phyloP scores from a whole-genome alignment of 768 basidiomycete genomes.

The Mycena venus region DNA sequence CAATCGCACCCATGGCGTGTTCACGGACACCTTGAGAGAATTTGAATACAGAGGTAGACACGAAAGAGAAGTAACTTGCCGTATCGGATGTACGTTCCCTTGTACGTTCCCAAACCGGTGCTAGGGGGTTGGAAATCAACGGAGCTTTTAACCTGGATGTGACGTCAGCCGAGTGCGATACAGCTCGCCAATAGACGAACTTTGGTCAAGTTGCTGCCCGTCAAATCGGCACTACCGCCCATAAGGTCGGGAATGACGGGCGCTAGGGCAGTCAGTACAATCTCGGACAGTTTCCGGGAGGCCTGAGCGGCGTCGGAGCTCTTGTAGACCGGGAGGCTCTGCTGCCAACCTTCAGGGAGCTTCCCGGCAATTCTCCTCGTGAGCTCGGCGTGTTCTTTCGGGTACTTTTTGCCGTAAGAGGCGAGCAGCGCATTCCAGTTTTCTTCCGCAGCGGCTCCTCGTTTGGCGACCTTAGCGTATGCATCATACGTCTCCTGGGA shows the following conservation, averaged over 20 bases:
- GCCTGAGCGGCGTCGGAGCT: constrained; percentile 87
- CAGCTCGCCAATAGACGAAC: neutral
- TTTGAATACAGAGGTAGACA: neutral
- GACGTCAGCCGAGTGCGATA: neutral
- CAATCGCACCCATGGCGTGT: constrained; percentile 97
- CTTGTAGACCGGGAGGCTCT: constrained; percentile 87
- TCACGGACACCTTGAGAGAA: constrained; percentile 78
- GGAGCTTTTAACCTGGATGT: constrained; percentile 73
- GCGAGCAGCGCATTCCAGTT: constrained; percentile 81
- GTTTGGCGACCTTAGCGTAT: constrained; percentile 76
- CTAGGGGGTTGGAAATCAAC: constrained; percentile 93
- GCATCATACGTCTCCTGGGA: constrained; percentile 78
- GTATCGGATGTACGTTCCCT: constrained; percentile 93
- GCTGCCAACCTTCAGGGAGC: constrained; percentile 91
- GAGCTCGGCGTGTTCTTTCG: constrained; percentile 88
- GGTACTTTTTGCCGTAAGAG: constrained; percentile 83
- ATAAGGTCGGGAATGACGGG: constrained; percentile 86
- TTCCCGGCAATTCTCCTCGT: constrained; percentile 86
- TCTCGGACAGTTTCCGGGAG: constrained; percentile 93
- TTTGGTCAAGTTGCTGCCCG: constrained; percentile 82
- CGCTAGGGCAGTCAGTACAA: constrained; percentile 82
- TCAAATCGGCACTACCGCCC: constrained; percentile 93
- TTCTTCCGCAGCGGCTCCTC: constrained; percentile 80
- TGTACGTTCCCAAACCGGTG: constrained; percentile 86
- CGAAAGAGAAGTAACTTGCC: constrained; percentile 53